A percentile compares a stretch with the other conserved stretches of the same genome.
These are phyloP conservation scores for Fusarium haematococcum DNA, from an alignment of 2,329 filamentous ascomycete genomes.

Conservation along the genomic window DNA sequence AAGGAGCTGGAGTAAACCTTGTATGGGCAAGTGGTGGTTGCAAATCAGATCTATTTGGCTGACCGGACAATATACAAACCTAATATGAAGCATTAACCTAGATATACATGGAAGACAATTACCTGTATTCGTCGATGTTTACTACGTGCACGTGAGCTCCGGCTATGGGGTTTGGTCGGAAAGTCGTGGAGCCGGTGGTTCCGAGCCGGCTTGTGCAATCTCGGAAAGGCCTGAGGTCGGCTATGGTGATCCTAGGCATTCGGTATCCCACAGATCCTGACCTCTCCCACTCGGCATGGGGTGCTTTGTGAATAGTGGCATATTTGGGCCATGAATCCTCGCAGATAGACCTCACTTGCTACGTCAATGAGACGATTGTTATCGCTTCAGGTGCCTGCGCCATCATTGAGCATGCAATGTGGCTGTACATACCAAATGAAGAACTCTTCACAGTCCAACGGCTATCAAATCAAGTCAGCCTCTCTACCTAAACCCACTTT, in stretches of 20 bases:
- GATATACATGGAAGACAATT: neutral
- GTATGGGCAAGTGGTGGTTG: neutral
- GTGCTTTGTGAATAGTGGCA: neutral
- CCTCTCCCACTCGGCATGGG: neutral
- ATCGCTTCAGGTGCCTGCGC: neutral
- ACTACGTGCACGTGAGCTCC: neutral
- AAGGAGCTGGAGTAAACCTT: neutral
- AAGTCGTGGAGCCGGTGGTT: neutral
- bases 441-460: neutral
- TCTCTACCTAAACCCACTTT: neutral
- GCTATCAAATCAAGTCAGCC: neutral
- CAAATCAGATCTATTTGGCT: neutral
- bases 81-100: neutral
- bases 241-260: neutral
- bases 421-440: no score
- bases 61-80: neutral
- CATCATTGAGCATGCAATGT: no score
- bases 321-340: neutral
- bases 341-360: no score
- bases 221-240: neutral
- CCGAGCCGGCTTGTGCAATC: neutral
- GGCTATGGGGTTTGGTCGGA: neutral
- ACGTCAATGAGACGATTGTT: neutral
- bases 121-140: neutral
- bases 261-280: neutral